Conservation (phyloP, 2,329 filamentous ascomycete species). For the Colletotrichum cereale region DNA sequence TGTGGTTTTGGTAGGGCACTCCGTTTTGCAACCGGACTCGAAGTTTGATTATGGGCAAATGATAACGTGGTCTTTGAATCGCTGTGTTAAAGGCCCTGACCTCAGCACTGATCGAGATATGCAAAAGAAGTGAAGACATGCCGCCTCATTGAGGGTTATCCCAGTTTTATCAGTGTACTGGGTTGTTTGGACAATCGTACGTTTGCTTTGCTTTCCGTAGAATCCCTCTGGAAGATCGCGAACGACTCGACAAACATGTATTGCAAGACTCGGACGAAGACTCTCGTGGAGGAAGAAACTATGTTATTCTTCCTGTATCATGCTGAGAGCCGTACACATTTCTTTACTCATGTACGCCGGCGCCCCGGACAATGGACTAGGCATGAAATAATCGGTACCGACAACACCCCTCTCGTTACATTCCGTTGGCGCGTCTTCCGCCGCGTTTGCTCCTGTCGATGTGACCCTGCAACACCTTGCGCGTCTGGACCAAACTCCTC, state of each 20-base stretch:
- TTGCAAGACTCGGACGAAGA: background rate
- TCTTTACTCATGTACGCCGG: conserved; percentile 6
- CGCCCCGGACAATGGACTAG: background rate
- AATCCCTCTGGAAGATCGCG: background rate
- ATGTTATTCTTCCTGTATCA: background rate
- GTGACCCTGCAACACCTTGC: conserved; percentile 84
- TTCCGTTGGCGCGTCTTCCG: conserved; percentile 79
- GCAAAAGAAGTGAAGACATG: background rate
- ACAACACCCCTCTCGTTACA: conserved; percentile 13
- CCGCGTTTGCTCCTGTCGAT: conserved; percentile 86
- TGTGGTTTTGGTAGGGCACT: no score
- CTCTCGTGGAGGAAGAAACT: background rate
- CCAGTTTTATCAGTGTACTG: no score
- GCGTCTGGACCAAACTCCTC: conserved; percentile 89
- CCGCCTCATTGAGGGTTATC: background rate
- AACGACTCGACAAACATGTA: no score
- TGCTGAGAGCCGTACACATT: background rate
- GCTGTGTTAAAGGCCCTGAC: no score
- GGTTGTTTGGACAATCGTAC: background rate
- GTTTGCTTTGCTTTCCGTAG: background rate
- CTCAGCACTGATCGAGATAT: background rate
- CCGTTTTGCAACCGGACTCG: background rate
- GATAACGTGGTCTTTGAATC: background rate
- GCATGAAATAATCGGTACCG: background rate
- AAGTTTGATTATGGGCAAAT: background rate